Base-by-base conservation (phyloP, 495 filamentous ascomycete species). In the Penicillium crystallinum region DNA sequence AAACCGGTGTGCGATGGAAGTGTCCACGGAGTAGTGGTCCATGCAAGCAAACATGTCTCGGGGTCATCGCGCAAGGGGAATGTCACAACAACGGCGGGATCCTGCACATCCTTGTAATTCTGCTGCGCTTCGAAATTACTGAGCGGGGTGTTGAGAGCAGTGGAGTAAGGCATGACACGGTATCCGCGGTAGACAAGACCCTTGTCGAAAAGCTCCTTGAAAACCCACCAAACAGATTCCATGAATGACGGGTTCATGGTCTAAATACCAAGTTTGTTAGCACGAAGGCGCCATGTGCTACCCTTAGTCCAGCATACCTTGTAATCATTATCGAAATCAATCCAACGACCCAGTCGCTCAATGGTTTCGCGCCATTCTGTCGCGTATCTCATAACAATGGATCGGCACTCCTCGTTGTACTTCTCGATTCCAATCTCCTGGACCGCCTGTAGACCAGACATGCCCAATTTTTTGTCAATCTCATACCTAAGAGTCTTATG, bases 271-370 rank as follows among this genome's bases (percentile, higher is more conserved):
- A 36, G 30, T 23, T 9, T 14, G 39, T 43, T 31, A 33, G 17
- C 46, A 18, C 3, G 23, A 31, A 25, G 19, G 8, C 9, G 3
- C 21, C 29, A 27, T 37, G 12, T 9, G 18, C 17, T 15, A 48
- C 1, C 27, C 4, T 9, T 10, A 49, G 27, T 30, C 21, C 4
- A 37, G 46, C 59, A 15, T 50, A 86, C 86, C 84, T 97, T 97
- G 77, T 97, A 97, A 63, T 96, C 91, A 62, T 95, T 93, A 70
- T 97, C 95, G 53, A 97, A 96, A 71, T 98, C 95, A 59, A 97
- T 91, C 93, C 95, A 98, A 48, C 95, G 87, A 39, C 95, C 93
- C 23, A 98, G 72, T 38, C 93, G 72, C 50, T 96, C 90, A 52
- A 98, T 89, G 15, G 89, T 96, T 54, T 86, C 72, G 49, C 90